A percentile compares a stretch with the other conserved stretches of the same genome.
Conservation (phyloP, 208 protist genomes). For the Crithidia fasciculata region DNA sequence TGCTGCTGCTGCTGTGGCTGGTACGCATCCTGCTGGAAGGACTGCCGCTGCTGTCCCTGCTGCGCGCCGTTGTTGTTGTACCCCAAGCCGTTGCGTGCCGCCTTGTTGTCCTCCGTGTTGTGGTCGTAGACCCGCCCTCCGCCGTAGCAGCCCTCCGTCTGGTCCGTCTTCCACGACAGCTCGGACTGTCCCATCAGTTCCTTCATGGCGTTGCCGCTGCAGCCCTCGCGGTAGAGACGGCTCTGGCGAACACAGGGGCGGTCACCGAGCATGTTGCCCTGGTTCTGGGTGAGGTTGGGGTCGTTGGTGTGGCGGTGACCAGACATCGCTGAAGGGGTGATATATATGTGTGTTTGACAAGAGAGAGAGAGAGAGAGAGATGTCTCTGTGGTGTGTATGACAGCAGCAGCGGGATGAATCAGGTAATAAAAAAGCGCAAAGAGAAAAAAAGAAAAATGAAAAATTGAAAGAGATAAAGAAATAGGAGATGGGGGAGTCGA, state of each 20-base stretch:
- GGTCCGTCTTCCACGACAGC: slow-evolving; percentile 84
- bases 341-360: too few species aligned
- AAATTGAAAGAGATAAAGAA: too few species aligned
- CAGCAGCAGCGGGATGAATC: too few species aligned
- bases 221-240: slow-evolving; percentile 76
- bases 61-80: background rate
- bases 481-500: too few species aligned
- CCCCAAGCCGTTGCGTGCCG: slow-evolving; percentile 8
- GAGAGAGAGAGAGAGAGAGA: too few species aligned
- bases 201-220: slow-evolving; percentile 88
- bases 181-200: slow-evolving; percentile 77
- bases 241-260: slow-evolving; percentile 91
- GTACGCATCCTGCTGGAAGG: slow-evolving; percentile 15
- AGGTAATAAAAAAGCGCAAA: slow-evolving; percentile 4
- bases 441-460: background rate
- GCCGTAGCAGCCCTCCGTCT: slow-evolving; percentile 77
- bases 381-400: too few species aligned
- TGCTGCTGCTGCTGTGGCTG: slow-evolving; percentile 26
- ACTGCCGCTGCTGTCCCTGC: slow-evolving; percentile 14
- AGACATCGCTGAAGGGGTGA: slow-evolving; percentile 31
- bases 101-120: slow-evolving; percentile 52
- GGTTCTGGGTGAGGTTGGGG: slow-evolving; percentile 80
- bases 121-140: slow-evolving; percentile 77
- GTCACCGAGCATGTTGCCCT: slow-evolving; percentile 87
- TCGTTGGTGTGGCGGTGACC: slow-evolving; percentile 71